Percentiles rank a stretch among this genome's conserved stretches.
Conservation (phyloP, 2,329 filamentous ascomycete species). For the Ascochyta koolunga region DNA sequence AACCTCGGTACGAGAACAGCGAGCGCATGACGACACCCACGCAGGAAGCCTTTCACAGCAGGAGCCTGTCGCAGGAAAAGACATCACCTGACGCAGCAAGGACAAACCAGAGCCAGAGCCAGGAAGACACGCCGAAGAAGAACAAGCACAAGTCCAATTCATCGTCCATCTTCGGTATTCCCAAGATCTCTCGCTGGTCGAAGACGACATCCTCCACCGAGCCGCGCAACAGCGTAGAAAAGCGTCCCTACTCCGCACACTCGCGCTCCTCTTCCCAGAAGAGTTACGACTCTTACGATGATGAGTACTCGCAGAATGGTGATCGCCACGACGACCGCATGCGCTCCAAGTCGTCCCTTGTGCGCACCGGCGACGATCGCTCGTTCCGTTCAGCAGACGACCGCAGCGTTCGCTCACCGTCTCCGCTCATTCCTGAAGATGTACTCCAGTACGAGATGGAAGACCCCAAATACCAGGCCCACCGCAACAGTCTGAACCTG, state of each 20-base stretch:
- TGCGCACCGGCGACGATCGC: constrained; percentile 18
- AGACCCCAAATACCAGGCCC: constrained; percentile 81
- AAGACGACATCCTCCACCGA: constrained; percentile 92
- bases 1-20: constrained; percentile 64
- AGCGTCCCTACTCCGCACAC: constrained; percentile 66
- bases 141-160: constrained; percentile 89
- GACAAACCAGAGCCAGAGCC: constrained; percentile 60
- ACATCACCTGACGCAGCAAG: constrained; percentile 61
- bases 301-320: constrained; percentile 62
- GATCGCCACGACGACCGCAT: constrained; percentile 65
- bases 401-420: constrained; percentile 42
- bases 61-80: constrained; percentile 39
- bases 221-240: constrained; percentile 68
- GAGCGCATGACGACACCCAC: constrained; percentile 67
- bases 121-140: constrained; percentile 75
- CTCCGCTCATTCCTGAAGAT: constrained; percentile 62
- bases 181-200: constrained; percentile 96
- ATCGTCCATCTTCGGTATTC: constrained; percentile 74
- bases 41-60: constrained; percentile 55
- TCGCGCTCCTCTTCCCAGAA: constrained; percentile 69
- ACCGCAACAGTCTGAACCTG: constrained; percentile 79
- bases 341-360: constrained; percentile 49
- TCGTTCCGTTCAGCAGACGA: constrained; percentile 19
- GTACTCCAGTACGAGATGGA: constrained; percentile 47
- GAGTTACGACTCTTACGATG: constrained; percentile 65